phyloP scores from a whole-genome alignment of 441 rosid genomes.

The Pelargonium fulgidum region DNA sequence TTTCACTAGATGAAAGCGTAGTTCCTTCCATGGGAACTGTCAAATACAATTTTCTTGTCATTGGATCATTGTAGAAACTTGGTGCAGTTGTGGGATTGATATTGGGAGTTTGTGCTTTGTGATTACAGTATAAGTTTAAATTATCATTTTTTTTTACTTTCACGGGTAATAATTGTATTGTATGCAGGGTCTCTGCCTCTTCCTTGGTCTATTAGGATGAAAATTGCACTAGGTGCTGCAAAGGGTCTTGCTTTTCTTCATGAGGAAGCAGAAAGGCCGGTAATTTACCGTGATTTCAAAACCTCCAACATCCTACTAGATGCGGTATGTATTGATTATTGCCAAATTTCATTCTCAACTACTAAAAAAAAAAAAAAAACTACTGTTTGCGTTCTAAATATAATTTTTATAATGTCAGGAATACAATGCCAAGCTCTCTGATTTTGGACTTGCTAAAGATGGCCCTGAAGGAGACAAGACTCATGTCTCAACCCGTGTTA shows the following conservation, averaged over 20 bases:
- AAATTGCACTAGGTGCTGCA: slow-evolving; percentile 22
- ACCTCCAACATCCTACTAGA: slow-evolving; percentile 61
- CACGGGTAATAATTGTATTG: slow-evolving; percentile 28
- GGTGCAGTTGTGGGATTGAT: no score
- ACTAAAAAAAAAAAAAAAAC: no score
- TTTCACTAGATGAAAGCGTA: no score
- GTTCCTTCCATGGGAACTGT: no score
- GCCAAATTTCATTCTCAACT: background rate
- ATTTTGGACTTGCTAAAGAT: slow-evolving; percentile 69
- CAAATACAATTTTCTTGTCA: no score
- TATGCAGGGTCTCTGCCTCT: slow-evolving; percentile 56
- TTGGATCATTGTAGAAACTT: no score
- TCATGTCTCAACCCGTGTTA: slow-evolving; percentile 64
- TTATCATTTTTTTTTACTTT: slow-evolving; percentile 17
- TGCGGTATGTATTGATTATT: slow-evolving; percentile 27
- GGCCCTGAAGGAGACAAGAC: slow-evolving; percentile 67
- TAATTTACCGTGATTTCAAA: slow-evolving; percentile 65
- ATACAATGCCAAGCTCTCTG: slow-evolving; percentile 65
- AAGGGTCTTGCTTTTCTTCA: slow-evolving; percentile 67
- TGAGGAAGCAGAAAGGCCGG: slow-evolving; percentile 63
- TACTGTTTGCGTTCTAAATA: background rate
- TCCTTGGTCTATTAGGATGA: slow-evolving; percentile 34
- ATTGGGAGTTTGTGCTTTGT: slow-evolving; percentile 9
- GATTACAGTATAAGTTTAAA: no score
- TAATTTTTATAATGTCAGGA: slow-evolving; percentile 28